phyloP scores from a whole-genome alignment of 2,329 filamentous ascomycete species.

The Alternaria arborescens region DNA sequence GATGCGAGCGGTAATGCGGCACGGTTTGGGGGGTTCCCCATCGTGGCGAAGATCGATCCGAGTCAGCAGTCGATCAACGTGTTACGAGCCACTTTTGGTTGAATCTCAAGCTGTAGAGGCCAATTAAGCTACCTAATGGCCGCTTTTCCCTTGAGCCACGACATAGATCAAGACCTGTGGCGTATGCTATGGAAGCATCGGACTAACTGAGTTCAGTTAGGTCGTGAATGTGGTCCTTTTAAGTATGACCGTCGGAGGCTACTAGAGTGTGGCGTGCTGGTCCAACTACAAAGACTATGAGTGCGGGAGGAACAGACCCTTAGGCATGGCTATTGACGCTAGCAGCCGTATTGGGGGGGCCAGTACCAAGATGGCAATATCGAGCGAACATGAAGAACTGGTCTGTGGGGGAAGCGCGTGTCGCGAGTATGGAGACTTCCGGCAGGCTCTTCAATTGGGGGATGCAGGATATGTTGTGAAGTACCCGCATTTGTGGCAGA shows the following conservation, averaged over 20 bases:
- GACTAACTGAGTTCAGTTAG: background rate
- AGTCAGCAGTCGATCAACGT: background rate
- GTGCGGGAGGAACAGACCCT: background rate
- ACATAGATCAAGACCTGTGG: background rate
- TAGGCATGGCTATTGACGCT: background rate
- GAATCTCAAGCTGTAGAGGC: background rate
- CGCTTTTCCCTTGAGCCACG: background rate
- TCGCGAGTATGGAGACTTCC: background rate
- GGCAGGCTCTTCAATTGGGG: background rate
- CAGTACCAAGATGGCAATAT: background rate
- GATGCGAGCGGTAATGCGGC: conserved; percentile 9
- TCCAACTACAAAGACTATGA: background rate
- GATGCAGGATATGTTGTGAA: background rate
- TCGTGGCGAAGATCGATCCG: conserved; percentile 8
- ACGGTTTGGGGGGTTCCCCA: background rate
- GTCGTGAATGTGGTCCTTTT: background rate
- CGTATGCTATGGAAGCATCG: background rate
- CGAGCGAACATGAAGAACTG: background rate
- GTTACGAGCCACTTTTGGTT: background rate
- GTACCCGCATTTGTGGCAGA: background rate
- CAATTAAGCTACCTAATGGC: background rate
- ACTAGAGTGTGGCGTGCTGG: background rate
- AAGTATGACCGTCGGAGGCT: background rate
- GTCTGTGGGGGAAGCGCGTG: conserved; percentile 2
- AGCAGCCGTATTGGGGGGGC: background rate